Conservation (phyloP, 306 rosid species). For the Potentilla sterilis region DNA sequence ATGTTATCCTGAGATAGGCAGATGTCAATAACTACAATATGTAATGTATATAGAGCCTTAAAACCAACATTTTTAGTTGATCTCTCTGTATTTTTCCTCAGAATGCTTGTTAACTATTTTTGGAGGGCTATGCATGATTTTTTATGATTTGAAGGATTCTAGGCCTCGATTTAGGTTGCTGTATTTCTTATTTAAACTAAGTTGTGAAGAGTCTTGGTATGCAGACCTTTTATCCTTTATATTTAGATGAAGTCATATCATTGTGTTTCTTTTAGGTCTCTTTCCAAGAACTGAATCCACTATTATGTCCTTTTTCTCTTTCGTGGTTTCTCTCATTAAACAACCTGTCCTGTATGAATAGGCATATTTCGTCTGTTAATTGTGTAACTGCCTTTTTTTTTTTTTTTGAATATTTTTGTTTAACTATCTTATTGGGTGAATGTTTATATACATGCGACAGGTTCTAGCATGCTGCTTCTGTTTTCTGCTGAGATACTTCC, state of each 20-base stretch:
- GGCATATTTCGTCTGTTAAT: neutral
- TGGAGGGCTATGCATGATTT: neutral
- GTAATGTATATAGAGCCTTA: neutral
- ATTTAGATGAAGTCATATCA: neutral
- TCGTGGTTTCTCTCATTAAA: neutral
- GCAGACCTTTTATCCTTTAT: neutral
- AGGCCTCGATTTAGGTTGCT: neutral
- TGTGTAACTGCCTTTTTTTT: neutral
- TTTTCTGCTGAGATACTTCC: conserved; percentile 72
- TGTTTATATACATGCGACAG: conserved; percentile 37
- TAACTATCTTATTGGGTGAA: neutral
- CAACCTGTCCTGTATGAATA: neutral
- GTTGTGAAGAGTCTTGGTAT: neutral
- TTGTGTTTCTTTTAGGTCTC: no score
- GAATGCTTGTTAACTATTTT: neutral
- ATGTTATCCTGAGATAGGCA: neutral
- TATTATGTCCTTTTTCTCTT: neutral
- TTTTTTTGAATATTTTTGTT: no score
- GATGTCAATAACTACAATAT: neutral
- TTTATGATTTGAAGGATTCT: neutral
- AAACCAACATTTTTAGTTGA: neutral
- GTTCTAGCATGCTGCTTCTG: conserved; percentile 80
- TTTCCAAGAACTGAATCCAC: neutral
- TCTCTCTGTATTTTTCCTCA: neutral
- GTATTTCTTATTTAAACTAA: neutral